Conservation (phyloP, 352 stramenopile species). For the Pythium sp. region DNA sequence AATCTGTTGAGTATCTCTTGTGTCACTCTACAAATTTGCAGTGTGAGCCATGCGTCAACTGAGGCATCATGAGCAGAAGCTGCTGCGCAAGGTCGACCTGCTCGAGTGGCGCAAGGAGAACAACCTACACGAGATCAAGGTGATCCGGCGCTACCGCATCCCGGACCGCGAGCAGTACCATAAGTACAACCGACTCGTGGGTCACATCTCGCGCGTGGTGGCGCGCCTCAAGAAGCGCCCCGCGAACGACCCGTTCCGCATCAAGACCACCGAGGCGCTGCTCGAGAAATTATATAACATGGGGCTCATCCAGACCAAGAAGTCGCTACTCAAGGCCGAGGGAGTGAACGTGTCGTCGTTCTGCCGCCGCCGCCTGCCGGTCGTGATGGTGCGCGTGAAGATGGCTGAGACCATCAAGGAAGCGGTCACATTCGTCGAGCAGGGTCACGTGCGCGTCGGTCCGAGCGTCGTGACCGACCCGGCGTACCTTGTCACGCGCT, state of each 20-base stretch:
- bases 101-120: constrained; percentile 99
- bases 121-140: constrained; percentile 98
- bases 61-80: constrained; percentile 98
- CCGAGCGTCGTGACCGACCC: constrained; percentile 93
- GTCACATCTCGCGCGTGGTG: constrained; percentile 93
- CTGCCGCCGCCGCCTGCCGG: constrained; percentile 94
- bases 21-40: neutral
- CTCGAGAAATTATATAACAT: constrained; percentile 98
- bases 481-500: constrained; percentile 96
- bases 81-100: constrained; percentile 99
- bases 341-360: constrained; percentile 95
- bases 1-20: neutral
- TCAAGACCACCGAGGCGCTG: constrained; percentile 96
- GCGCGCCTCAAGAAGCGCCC: constrained; percentile 95
- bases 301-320: constrained; percentile 96
- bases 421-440: constrained; percentile 97
- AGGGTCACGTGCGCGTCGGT: constrained; percentile 95
- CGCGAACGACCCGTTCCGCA: constrained; percentile 93
- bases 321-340: constrained; percentile 96
- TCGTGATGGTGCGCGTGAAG: constrained; percentile 99
- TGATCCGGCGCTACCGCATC: constrained; percentile 97
- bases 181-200: constrained; percentile 98
- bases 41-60: constrained; percentile 80
- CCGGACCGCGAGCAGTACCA: constrained; percentile 98
- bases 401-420: constrained; percentile 99